Percentiles rank a stretch among this genome's conserved stretches.
Conservation (phyloP, 73 alveolate species). For the Loxodes magnus region DNA sequence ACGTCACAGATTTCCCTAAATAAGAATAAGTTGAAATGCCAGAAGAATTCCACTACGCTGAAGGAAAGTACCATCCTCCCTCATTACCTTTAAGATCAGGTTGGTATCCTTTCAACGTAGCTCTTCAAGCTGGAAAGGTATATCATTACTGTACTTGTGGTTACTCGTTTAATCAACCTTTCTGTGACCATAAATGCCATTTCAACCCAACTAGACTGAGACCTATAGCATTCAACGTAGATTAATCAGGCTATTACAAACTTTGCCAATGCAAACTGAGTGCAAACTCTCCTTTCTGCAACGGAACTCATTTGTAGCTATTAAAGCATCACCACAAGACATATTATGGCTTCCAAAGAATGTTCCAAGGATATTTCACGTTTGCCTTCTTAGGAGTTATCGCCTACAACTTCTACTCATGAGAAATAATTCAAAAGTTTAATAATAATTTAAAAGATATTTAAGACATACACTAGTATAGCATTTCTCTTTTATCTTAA, state of each 20-base stretch:
- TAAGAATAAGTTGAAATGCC: no score
- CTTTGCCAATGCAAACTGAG: constrained; percentile 77
- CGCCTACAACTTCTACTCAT: no score
- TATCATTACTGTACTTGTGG: constrained; percentile 79
- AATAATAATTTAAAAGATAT: no score
- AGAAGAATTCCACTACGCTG: constrained; percentile 21
- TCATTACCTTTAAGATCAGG: constrained; percentile 72
- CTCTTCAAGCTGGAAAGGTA: constrained; percentile 68
- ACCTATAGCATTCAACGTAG: constrained; percentile 69
- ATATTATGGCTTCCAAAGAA: background rate
- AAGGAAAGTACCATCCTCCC: constrained; percentile 80
- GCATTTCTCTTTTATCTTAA: no score
- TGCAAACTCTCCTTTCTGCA: constrained; percentile 88
- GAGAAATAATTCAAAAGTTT: no score
- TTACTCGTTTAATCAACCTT: constrained; percentile 53
- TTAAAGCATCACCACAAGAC: constrained; percentile 7
- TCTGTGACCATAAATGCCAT: constrained; percentile 83
- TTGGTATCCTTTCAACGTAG: constrained; percentile 56
- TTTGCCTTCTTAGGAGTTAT: no score
- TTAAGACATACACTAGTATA: no score
- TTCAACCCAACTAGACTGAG: constrained; percentile 63
- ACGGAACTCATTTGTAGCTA: constrained; percentile 63
- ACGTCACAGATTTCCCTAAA: no score
- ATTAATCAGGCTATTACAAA: constrained; percentile 71
- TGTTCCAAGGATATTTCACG: no score